Evolutionary conservation across 257 asterid species (phyloP).

Genomic region (Linaria vulgaris): DNA sequence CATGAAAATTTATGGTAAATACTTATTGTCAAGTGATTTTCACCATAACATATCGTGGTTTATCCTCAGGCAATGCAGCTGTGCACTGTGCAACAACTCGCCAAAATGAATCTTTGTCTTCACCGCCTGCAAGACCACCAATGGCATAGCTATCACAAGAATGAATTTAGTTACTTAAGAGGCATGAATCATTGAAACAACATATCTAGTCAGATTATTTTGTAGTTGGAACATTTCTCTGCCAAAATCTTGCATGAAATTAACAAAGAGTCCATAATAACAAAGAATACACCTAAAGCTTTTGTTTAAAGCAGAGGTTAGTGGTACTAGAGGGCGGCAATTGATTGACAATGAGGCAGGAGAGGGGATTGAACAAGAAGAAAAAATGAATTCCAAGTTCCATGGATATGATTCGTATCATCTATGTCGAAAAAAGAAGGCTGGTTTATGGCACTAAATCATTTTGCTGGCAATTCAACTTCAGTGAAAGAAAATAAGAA

Average conservation of each 20-base stretch:
- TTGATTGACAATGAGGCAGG: neutral
- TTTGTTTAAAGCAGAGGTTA: neutral
- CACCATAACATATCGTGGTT: constrained; percentile 98
- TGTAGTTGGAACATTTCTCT: constrained; percentile 13
- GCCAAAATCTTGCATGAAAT: constrained; percentile 8
- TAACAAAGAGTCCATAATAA: constrained; percentile 2
- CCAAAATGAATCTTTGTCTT: constrained; percentile 99
- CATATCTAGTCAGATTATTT: constrained; percentile 14
- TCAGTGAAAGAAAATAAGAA: neutral
- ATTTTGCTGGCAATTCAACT: neutral
- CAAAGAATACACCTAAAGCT: neutral
- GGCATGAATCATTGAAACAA: constrained; percentile 24
- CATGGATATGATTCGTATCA: neutral
- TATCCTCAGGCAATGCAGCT: constrained; percentile 92
- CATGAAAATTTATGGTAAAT: neutral
- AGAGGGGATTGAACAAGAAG: neutral
- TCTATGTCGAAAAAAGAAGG: neutral
- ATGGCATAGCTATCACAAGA: constrained; percentile 88
- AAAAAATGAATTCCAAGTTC: too few relatives aligned
- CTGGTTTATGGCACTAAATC: neutral
- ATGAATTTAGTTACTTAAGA: constrained; percentile 39
- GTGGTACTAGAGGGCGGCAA: neutral
- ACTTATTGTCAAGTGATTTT: constrained; percentile 11
- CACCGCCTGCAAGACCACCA: constrained; percentile 99
- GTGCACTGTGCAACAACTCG: constrained; percentile 99